Conservation (phyloP, 345 rosid species). For the Eucalyptus polybractea region DNA sequence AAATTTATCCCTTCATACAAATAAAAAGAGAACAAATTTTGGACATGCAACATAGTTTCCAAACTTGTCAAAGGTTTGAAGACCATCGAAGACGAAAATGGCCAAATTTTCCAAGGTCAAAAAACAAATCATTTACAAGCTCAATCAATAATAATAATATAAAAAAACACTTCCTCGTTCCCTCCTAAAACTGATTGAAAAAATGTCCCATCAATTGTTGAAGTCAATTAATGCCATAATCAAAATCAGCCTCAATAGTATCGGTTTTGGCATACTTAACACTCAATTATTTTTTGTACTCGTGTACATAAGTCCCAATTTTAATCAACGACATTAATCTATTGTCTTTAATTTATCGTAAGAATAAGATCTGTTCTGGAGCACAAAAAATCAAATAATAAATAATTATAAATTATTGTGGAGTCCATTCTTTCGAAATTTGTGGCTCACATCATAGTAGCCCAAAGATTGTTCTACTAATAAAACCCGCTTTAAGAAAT, state of each 20-base stretch:
- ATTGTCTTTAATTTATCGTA: too few relatives aligned
- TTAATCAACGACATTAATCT: neutral
- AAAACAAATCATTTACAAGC: neutral
- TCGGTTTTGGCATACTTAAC: neutral
- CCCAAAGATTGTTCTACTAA: too few relatives aligned
- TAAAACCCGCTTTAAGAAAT: too few relatives aligned
- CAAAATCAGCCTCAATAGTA: neutral
- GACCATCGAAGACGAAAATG: neutral
- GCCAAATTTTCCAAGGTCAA: neutral
- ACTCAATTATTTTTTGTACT: neutral
- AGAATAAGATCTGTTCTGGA: fast-evolving
- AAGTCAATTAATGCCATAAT: neutral
- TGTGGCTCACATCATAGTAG: too few relatives aligned
- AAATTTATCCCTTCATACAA: neutral
- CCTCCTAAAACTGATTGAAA: neutral
- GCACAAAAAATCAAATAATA: too few relatives aligned
- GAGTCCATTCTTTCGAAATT: fast-evolving
- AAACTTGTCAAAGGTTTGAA: neutral
- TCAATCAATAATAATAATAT: neutral
- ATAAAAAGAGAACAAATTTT: neutral
- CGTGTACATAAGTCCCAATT: neutral
- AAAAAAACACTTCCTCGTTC: neutral
- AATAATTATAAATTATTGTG: too few relatives aligned
- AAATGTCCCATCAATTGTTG: too few relatives aligned
- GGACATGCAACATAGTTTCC: neutral